These are phyloP conservation scores for Scleroderma citrinum DNA, from an alignment of 768 basidiomycete species.

Conservation along the genomic window DNA sequence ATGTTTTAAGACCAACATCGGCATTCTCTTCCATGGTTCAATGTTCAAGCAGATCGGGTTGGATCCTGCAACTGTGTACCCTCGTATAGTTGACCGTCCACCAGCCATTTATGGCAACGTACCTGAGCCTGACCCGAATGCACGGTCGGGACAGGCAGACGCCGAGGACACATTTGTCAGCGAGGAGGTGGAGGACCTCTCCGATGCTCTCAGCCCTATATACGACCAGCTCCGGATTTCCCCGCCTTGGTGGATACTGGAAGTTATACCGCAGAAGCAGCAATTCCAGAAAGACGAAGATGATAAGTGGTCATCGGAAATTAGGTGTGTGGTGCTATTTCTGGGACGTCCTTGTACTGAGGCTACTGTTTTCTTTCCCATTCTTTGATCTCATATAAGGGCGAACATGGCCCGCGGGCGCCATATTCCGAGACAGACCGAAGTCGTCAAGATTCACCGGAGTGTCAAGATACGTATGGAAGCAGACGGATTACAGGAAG, in stretches of 20 bases:
- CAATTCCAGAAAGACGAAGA: constrained; percentile 24
- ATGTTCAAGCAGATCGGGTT: constrained; percentile 39
- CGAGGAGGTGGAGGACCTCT: constrained; percentile 61
- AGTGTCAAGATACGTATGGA: constrained; percentile 42
- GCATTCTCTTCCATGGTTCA: constrained; percentile 52
- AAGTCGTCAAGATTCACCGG: constrained; percentile 37
- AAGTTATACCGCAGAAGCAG: constrained; percentile 39
- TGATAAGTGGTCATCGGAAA: constrained; percentile 7
- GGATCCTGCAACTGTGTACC: constrained; percentile 37
- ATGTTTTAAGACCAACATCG: constrained; percentile 48
- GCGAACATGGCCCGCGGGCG: constrained; percentile 34
- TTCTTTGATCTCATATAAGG: background rate
- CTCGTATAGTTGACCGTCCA: constrained; percentile 36
- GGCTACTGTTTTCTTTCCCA: background rate
- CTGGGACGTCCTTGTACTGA: background rate
- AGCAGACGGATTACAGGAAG: constrained; percentile 24
- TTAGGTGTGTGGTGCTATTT: constrained; percentile 11
- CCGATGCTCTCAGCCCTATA: constrained; percentile 45
- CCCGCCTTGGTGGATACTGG: constrained; percentile 61
- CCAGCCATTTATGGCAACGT: constrained; percentile 25
- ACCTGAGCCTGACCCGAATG: constrained; percentile 3
- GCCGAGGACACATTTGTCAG: constrained; percentile 18
- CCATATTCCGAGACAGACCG: constrained; percentile 31
- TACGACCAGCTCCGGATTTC: constrained; percentile 52
- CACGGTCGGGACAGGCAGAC: background rate